Base-by-base conservation (phyloP, 768 basidiomycete species). In the Panus rudis region DNA sequence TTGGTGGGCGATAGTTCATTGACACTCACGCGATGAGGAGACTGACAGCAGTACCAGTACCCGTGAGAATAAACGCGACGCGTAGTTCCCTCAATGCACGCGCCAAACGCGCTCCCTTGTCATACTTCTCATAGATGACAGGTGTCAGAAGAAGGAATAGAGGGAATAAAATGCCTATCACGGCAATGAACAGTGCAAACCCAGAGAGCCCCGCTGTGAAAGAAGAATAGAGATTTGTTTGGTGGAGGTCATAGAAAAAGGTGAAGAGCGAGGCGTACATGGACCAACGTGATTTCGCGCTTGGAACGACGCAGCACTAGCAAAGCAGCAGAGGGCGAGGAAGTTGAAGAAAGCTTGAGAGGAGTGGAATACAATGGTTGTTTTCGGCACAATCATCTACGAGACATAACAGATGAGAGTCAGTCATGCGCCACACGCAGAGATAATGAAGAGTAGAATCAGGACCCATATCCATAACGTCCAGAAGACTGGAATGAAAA, bases 261-360 rank as follows among this genome's bases (percentile, higher is more conserved):
- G 10, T 12, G n/a, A n/a, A 27, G 20, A 4, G 34, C 25, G 28
- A 39, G 14, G 78, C 91, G 52, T 53, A 94, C 92, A 96, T 28
- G 90, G 88, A 6, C 88, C 88, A 19, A 94, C 74, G 8, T 71
- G 57, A 78, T 79, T 92, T 51, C 84, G 83, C 4, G 87, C 81
- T 54, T 97, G 92, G 62, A 94, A 97, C 17, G 71, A 68, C 0
- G 92, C 92, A 3, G 92, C 86, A 53, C 85, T 82, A 6, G 87
- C 93, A 53, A 90, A 92, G 58, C 90, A 93, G 37, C 83, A 84
- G 79, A 94, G 84, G 11, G 89, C 79, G 35, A 97, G 73, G 58
- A 97, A 96, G 61, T 85, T 83, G 79, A 94, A 92, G 72, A 97
- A 92, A 42, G 79, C 74, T 68, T 94, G 86, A 3, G 76, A 79